These are phyloP conservation scores for Venturia aucupariae DNA, from an alignment of 2,329 filamentous ascomycete species.

Conservation along the genomic window DNA sequence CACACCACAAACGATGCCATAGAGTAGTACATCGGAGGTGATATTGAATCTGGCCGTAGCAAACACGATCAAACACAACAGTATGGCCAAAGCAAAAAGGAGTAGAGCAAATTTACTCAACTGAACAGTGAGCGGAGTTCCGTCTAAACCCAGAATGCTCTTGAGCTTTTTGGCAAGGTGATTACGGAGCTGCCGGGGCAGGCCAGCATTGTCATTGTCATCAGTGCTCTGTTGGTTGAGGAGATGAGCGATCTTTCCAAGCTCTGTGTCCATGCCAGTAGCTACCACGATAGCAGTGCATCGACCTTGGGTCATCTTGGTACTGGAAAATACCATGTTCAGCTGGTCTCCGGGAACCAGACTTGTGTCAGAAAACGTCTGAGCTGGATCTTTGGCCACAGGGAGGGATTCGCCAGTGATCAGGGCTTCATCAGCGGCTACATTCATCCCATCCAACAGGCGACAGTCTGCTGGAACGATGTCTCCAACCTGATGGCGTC, in stretches of 20 bases:
- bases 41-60: constrained; percentile 46
- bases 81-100: constrained; percentile 64
- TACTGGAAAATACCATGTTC: constrained; percentile 64
- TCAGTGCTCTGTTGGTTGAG: constrained; percentile 17
- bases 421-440: constrained; percentile 66
- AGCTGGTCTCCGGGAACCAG: constrained; percentile 50
- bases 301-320: constrained; percentile 62
- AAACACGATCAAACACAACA: constrained; percentile 61
- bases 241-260: constrained; percentile 64
- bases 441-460: constrained; percentile 56
- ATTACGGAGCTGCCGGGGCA: neutral
- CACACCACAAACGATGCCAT: constrained; percentile 39
- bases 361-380: constrained; percentile 35
- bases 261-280: constrained; percentile 66
- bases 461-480: constrained; percentile 59
- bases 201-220: constrained; percentile 17
- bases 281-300: constrained; percentile 59
- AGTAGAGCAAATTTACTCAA: constrained; percentile 76
- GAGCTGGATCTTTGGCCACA: constrained; percentile 53
- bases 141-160: constrained; percentile 56
- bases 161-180: constrained; percentile 23
- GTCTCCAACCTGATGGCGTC: constrained; percentile 37
- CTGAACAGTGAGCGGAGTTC: constrained; percentile 77
- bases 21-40: constrained; percentile 37
- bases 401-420: constrained; percentile 66